These are phyloP conservation scores for Claviceps monticola DNA, from an alignment of 2,329 filamentous ascomycete species.

Conservation along the genomic window DNA sequence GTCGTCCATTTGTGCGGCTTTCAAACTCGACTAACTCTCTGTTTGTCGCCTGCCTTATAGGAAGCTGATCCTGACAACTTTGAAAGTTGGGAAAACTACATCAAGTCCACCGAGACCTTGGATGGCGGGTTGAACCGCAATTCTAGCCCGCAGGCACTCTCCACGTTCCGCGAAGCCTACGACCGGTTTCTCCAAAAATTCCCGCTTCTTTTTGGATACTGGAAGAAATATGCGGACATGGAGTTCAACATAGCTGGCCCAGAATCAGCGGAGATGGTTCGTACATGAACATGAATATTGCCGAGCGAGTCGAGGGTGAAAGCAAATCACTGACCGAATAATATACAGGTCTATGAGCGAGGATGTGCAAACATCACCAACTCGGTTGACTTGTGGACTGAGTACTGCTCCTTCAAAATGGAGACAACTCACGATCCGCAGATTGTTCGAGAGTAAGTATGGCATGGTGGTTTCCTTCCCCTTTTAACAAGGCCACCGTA, in stretches of 20 bases:
- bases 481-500: conserved; percentile 42
- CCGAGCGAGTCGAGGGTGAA: neutral
- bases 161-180: conserved; percentile 74
- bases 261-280: conserved; percentile 91
- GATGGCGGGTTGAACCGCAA: conserved; percentile 94
- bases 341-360: conserved; percentile 71
- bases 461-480: conserved; percentile 46
- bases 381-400: conserved; percentile 92
- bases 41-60: conserved; percentile 18
- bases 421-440: conserved; percentile 91
- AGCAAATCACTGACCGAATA: neutral
- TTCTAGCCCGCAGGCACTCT: conserved; percentile 85
- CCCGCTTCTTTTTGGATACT: conserved; percentile 91
- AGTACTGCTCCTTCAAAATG: conserved; percentile 96
- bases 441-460: conserved; percentile 99
- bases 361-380: conserved; percentile 85
- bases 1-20: neutral
- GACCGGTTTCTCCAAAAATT: conserved; percentile 91
- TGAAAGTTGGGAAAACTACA: conserved; percentile 86
- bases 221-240: conserved; percentile 98
- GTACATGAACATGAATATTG: conserved; percentile 11
- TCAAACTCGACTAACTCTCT: neutral
- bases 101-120: conserved; percentile 66
- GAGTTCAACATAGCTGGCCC: conserved; percentile 96
- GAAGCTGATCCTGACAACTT: conserved; percentile 74